phyloP scores from a whole-genome alignment of 805 yeast genomes.

The Tetrapisispora arboricola region DNA sequence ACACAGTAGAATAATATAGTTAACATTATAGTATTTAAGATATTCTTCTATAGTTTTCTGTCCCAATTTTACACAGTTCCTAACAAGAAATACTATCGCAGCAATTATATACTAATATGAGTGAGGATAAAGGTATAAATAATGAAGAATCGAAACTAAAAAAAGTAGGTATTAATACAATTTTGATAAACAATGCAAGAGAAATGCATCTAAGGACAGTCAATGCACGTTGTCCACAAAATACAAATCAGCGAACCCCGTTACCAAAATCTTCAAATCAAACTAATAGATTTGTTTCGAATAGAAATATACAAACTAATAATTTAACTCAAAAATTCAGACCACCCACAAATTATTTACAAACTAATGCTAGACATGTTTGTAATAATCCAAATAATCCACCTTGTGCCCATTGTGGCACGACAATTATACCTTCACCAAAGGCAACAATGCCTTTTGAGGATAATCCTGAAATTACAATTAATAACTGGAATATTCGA shows the following conservation, averaged over 20 bases:
- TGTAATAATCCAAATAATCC: conserved; percentile 33
- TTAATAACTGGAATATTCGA: conserved; percentile 66
- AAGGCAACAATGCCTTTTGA: conserved; percentile 50
- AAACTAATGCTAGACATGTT: conserved; percentile 12
- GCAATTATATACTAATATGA: no score
- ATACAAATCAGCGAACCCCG: no score
- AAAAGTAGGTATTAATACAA: conserved; percentile 23
- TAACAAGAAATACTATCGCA: no score
- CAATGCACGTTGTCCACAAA: conserved; percentile 26
- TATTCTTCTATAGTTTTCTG: no score
- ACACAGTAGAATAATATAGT: no score
- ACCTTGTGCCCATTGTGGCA: conserved; percentile 54
- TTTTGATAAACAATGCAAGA: conserved; percentile 52
- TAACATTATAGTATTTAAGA: no score
- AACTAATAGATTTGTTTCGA: background rate
- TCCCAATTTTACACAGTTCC: no score
- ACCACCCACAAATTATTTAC: background rate
- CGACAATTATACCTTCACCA: conserved; percentile 72
- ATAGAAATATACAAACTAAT: background rate
- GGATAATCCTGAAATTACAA: conserved; percentile 59
- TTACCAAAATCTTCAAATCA: background rate
- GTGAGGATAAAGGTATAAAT: background rate
- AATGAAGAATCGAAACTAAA: background rate
- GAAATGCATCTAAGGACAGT: conserved; percentile 42
- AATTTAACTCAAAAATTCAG: no score